Conservation (phyloP, 163 green algal genomes). For the Chlorella variabilis region DNA sequence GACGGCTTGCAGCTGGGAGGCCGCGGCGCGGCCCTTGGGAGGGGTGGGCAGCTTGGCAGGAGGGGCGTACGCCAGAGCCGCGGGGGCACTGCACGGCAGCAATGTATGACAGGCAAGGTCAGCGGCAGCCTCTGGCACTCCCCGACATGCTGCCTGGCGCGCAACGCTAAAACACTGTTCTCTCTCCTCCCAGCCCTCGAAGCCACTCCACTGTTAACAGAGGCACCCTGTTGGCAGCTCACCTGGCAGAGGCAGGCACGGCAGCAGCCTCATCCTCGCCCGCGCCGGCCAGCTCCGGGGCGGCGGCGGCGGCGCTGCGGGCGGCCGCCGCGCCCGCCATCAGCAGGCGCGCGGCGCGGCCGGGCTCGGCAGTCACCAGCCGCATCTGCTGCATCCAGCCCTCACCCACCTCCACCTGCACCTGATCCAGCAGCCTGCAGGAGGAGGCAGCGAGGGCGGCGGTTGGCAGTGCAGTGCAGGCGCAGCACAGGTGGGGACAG, state of each 20-base stretch:
- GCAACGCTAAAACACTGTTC: no score
- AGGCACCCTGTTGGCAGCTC: not conserved
- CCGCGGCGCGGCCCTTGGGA: slow-evolving; percentile 2
- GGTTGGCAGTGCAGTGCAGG: no score
- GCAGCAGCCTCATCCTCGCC: no score
- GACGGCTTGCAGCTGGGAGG: not conserved
- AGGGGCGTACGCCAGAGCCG: not conserved
- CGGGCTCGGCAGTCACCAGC: slow-evolving; percentile 24
- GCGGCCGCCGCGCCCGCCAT: slow-evolving; percentile 12
- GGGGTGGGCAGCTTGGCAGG: slow-evolving; percentile 26
- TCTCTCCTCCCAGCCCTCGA: no score
- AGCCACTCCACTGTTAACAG: no score
- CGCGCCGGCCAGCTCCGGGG: no score
- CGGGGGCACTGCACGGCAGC: not conserved
- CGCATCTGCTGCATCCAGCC: slow-evolving; percentile 51
- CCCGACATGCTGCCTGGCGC: no score
- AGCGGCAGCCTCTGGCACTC: no score
- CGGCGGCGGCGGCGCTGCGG: not conserved
- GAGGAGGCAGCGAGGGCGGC: no score
- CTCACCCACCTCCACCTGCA: slow-evolving; percentile 45
- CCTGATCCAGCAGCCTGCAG: slow-evolving; percentile 31
- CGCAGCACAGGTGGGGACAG: no score
- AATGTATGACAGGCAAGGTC: no score
- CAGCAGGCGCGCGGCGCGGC: slow-evolving; percentile 27
- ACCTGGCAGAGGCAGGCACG: no score